Evolutionary conservation across 441 rosid species (phyloP), one percentile per base, ranked within the genome.

Genomic region (Pelargonium fulgidum): DNA sequence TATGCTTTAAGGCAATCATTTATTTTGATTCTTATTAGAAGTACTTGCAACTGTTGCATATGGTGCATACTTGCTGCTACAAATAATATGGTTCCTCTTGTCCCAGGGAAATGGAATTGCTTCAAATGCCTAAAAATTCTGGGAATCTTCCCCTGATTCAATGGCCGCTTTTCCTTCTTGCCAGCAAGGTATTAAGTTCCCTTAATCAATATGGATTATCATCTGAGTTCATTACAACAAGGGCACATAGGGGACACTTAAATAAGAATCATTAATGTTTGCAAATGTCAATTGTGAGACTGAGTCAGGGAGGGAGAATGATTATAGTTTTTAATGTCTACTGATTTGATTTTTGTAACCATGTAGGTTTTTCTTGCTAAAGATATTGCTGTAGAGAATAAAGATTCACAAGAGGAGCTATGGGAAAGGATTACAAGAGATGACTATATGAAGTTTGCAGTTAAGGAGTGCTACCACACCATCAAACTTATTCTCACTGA

Each of bases 121-220:
- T 94, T 83, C 72, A 81, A 74, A 94, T 94, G 98, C 98, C 98
- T 48, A 90, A 81, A 80, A 94, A 92, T 89, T 85, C 98, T 65
- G 93, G 94, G 72, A 82, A 79, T 72, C 91, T 92, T 63, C 85
- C 84, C 16, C 73, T 95, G 81, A 91, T 95, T 70, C 98, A 92
- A 79, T 95, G 96, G 98, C 99, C 99, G n/a, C 96, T 92, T 68
- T 95, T 95, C 84, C 98, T 95, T 81, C 98, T 95, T 80, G 85
- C 95, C 68, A 95, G 97, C 93, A 95, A 94, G 97, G 99, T 92
- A 33, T 36, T 11, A n/a, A 4, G 29, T 26, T 58, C 24, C 19
- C 26, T 24, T 54, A 10, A 54, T 6, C 61, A 7, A 54, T 5
- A 16, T 54, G 42, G 42, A 39, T 39, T 7, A 39, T 39, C 24